phyloP scores from a whole-genome alignment of 1,284 basidiomycete genomes.

The Pterulicium gracile region DNA sequence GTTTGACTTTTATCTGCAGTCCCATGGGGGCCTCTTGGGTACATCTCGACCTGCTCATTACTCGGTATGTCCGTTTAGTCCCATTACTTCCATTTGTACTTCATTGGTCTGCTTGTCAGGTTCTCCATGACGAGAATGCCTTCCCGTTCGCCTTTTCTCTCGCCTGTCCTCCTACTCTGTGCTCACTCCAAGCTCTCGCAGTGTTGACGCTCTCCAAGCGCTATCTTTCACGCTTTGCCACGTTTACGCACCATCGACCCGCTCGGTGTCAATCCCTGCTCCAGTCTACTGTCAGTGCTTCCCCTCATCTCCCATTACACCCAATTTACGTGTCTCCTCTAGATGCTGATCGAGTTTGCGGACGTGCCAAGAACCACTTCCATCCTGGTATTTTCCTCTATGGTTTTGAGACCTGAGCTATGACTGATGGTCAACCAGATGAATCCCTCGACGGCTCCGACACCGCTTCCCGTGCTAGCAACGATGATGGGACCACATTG shows the following conservation, averaged over 20 bases:
- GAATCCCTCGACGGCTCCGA: neutral
- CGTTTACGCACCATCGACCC: constrained; percentile 72
- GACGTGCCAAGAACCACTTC: constrained; percentile 72
- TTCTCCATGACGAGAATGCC: constrained; percentile 44
- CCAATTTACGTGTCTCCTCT: constrained; percentile 7
- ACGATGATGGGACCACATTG: neutral
- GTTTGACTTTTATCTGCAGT: constrained; percentile 74
- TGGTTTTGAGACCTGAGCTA: no score
- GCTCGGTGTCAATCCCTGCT: constrained; percentile 76
- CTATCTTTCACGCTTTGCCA: constrained; percentile 72
- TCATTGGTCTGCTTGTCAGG: constrained; percentile 36
- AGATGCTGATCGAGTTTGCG: constrained; percentile 82
- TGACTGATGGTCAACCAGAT: no score
- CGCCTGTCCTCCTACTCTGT: constrained; percentile 5
- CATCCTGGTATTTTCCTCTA: constrained; percentile 30
- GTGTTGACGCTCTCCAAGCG: constrained; percentile 56
- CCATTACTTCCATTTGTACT: neutral
- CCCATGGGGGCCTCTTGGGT: constrained; percentile 61
- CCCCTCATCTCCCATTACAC: constrained; percentile 1
- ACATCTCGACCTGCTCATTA: constrained; percentile 64
- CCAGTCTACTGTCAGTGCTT: constrained; percentile 68
- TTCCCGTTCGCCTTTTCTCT: constrained; percentile 17
- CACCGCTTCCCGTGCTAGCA: neutral
- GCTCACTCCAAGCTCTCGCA: constrained; percentile 16
- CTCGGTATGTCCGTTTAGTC: constrained; percentile 19